phyloP scores from a whole-genome alignment of 1,284 basidiomycete genomes.

The Blastosporella zonata region DNA sequence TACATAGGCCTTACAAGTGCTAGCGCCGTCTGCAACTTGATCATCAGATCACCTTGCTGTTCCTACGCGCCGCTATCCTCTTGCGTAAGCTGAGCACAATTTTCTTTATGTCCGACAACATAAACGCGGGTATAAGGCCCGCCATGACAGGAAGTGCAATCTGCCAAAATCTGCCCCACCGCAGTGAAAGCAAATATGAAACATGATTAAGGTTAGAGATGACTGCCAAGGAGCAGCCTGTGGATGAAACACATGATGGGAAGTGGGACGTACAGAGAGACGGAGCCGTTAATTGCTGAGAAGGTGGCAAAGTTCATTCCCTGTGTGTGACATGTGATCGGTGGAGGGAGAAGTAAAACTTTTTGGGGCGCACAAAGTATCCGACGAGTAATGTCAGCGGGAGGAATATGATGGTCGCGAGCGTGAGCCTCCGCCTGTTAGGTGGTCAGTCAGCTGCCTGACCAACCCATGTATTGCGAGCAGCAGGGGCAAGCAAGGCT shows the following conservation, averaged over 20 bases:
- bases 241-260: neutral
- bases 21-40: conserved; percentile 1
- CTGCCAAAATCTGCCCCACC: conserved; percentile 56
- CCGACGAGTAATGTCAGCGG: conserved; percentile 69
- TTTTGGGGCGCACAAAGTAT: conserved; percentile 52
- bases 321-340: conserved; percentile 27
- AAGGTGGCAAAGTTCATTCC: conserved; percentile 68
- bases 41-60: conserved; percentile 30
- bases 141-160: conserved; percentile 62
- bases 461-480: neutral
- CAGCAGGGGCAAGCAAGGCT: conserved; percentile 22
- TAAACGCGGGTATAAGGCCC: conserved; percentile 53
- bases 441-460: neutral
- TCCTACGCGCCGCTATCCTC: conserved; percentile 27
- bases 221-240: neutral
- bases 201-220: neutral
- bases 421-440: conserved; percentile 41
- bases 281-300: conserved; percentile 50
- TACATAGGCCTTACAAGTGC: neutral
- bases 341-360: neutral
- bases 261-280: conserved; percentile 42
- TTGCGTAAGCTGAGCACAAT: conserved; percentile 46
- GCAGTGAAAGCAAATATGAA: neutral
- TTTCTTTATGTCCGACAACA: conserved; percentile 48
- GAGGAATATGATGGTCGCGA: conserved; percentile 67